These are phyloP conservation scores for Mucor lusitanicus DNA, from an alignment of 371 early-diverging fungal species.

Conservation along the genomic window DNA sequence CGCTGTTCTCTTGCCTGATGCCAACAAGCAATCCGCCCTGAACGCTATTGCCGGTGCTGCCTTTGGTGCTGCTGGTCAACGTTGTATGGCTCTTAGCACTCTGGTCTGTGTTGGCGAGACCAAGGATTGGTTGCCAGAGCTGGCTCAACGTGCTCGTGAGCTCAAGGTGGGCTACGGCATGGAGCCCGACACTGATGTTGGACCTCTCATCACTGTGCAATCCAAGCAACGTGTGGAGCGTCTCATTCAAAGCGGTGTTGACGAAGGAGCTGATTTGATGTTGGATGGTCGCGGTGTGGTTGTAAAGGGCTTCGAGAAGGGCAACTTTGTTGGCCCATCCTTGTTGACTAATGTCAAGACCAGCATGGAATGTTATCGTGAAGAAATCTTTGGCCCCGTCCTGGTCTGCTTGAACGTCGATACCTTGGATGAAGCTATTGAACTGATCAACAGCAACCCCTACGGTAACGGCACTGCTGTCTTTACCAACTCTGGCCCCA, in stretches of 20 bases:
- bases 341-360: slow-evolving; percentile 80
- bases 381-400: slow-evolving; percentile 98
- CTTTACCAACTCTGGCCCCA: slow-evolving; percentile 90
- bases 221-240: slow-evolving; percentile 80
- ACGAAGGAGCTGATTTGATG: slow-evolving; percentile 88
- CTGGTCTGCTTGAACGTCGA: slow-evolving; percentile 83
- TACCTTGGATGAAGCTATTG: slow-evolving; percentile 92
- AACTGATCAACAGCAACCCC: slow-evolving; percentile 86
- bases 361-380: slow-evolving; percentile 90
- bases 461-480: slow-evolving; percentile 98
- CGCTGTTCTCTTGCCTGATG: slow-evolving; percentile 93
- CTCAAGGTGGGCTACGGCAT: slow-evolving; percentile 90
- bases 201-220: slow-evolving; percentile 88
- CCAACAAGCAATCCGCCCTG: slow-evolving; percentile 86
- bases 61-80: slow-evolving; percentile 97
- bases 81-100: slow-evolving; percentile 94
- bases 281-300: slow-evolving; percentile 88
- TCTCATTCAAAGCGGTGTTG: slow-evolving; percentile 81
- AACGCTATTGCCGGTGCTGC: slow-evolving; percentile 94
- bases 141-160: slow-evolving; percentile 83
- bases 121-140: slow-evolving; percentile 86
- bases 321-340: slow-evolving; percentile 96
- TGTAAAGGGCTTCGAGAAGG: slow-evolving; percentile 77
- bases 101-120: slow-evolving; percentile 91
- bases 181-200: slow-evolving; percentile 86